These are phyloP conservation scores for Calonectria fujianensis DNA, from an alignment of 2,329 filamentous ascomycete genomes.

Conservation along the genomic window DNA sequence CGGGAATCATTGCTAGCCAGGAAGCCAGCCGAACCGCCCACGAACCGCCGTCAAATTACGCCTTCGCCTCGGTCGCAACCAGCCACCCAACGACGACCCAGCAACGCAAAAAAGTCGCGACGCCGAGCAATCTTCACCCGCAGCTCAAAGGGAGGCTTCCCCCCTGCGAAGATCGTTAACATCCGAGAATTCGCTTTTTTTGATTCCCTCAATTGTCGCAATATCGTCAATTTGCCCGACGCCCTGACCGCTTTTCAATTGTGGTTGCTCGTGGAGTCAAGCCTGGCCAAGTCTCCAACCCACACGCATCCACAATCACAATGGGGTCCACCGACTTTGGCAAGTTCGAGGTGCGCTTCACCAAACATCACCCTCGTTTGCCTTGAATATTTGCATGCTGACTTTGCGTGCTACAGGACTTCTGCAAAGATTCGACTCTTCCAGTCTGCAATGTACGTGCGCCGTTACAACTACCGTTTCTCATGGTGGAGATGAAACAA, in stretches of 20 bases:
- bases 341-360: slow-evolving; percentile 72
- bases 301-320: slow-evolving; percentile 58
- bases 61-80: slow-evolving; percentile 36
- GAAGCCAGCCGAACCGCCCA: slow-evolving; percentile 19
- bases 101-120: slow-evolving; percentile 31
- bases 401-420: slow-evolving; percentile 73
- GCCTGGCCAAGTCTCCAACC: slow-evolving; percentile 52
- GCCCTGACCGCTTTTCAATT: slow-evolving; percentile 43
- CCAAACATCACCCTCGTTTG: slow-evolving; percentile 27
- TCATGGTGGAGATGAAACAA: slow-evolving; percentile 47
- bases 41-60: slow-evolving; percentile 34
- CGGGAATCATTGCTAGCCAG: slow-evolving; percentile 23
- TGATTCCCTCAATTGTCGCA: slow-evolving; percentile 27
- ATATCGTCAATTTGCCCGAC: slow-evolving; percentile 39
- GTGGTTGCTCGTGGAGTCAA: slow-evolving; percentile 55
- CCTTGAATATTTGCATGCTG: slow-evolving; percentile 46
- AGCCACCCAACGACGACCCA: slow-evolving; percentile 40
- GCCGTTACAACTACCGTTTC: slow-evolving; percentile 38
- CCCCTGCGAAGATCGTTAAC: slow-evolving; percentile 25
- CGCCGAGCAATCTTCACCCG: slow-evolving; percentile 11
- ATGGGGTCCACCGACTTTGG: slow-evolving; percentile 79
- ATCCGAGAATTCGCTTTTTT: neutral
- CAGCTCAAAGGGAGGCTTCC: slow-evolving; percentile 17
- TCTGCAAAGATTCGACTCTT: slow-evolving; percentile 89
- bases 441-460: slow-evolving; percentile 88